These are phyloP conservation scores for Venturia asperata DNA, from an alignment of 2,329 filamentous ascomycete species.

Conservation along the genomic window DNA sequence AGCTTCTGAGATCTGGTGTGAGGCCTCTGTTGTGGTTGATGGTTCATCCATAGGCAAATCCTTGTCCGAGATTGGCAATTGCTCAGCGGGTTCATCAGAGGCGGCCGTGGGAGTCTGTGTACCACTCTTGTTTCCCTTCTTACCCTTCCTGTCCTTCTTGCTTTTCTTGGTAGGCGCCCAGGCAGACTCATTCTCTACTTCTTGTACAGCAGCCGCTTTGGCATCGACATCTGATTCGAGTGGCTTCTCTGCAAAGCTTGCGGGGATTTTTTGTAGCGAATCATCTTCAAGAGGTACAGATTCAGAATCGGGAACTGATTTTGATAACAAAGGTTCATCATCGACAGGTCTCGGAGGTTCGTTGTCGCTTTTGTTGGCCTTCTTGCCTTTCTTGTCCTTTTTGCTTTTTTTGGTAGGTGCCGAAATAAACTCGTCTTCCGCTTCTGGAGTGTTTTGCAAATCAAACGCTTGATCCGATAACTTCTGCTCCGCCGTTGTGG, in stretches of 20 bases:
- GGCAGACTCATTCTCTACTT: background rate
- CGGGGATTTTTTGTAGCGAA: background rate
- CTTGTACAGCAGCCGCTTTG: background rate
- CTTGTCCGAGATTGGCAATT: background rate
- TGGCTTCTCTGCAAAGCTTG: background rate
- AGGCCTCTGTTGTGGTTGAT: background rate
- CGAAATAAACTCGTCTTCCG: constrained; percentile 40
- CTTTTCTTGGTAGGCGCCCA: constrained; percentile 2
- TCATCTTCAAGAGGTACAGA: background rate
- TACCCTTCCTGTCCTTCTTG: constrained; percentile 17
- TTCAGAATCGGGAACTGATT: background rate
- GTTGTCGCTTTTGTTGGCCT: constrained; percentile 22
- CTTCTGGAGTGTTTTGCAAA: constrained; percentile 29
- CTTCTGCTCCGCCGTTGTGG: background rate
- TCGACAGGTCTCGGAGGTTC: background rate
- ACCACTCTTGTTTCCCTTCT: constrained; percentile 15
- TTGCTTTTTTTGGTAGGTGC: constrained; percentile 24
- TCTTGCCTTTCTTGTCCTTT: constrained; percentile 21
- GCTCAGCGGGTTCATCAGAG: background rate
- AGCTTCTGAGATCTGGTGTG: background rate
- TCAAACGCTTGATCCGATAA: background rate
- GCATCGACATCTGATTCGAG: background rate
- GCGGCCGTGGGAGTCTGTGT: background rate
- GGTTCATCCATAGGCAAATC: background rate
- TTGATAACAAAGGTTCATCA: background rate